Base-by-base conservation (phyloP, 495 filamentous ascomycete species). In the Xylaria flabelliformis region DNA sequence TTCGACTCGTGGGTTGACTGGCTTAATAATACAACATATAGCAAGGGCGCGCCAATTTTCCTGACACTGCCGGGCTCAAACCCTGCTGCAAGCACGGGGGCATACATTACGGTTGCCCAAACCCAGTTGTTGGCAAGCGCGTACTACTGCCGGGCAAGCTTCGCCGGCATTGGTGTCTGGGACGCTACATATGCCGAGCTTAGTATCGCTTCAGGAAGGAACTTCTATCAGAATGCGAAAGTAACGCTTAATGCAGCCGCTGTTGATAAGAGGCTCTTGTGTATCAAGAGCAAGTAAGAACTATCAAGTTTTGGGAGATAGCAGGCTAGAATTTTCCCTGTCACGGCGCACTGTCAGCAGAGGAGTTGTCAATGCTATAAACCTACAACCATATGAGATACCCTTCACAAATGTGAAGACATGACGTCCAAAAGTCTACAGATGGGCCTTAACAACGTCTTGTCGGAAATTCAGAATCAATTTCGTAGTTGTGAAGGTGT, bases 131-230 rank as follows among this genome's bases (percentile, higher is more conserved):
- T 93, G 63, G 81, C 91, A 36, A 67, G 80, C 1, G 79, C 82
- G 46, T 90, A 88, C 75, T 83, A 86, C 73, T 80, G 74, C 26
- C 73, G 80, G n/a, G 62, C 82, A 5, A 83, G 80, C 6, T 93
- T 94, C 72, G 91, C 90, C 64, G 92, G 92, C 78, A 83, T 93
- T 19, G 90, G 92, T 87, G 74, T 94, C 10, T 94, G 90, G 89
- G 92, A 93, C 51, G 91, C 91, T 7, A 90, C 89, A 0, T 80
- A 81, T 3, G 83, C 85, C 0, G 77, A 84, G 1, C 79, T 82
- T 19, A 90, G 91, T 68, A 53, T 76, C 32, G 82, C 82, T 48
- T 74, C 83, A 50, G 82, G 82, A 4, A 71, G 78, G 19, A 82
- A 81, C 46, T 91, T 85, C 67, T 73, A 76, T 42, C 70, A 78